Percentiles rank a stretch among this genome's conserved stretches.
Evolutionary conservation across 768 basidiomycete species (phyloP).

Genomic region (Clitopilus passeckerianus): DNA sequence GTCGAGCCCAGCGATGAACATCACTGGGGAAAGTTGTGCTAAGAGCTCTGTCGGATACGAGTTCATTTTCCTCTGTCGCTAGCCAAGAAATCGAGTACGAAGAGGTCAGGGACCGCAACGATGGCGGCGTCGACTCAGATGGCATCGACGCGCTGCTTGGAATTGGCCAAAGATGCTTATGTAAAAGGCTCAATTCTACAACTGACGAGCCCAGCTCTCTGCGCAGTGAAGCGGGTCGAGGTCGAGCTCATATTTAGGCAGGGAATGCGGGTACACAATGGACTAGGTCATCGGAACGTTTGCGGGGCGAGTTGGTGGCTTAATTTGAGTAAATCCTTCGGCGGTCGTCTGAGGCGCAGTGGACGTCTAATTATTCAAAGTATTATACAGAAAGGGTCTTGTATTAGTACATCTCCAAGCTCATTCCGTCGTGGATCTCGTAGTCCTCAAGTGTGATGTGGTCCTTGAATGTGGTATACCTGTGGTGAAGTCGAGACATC

Average conservation of each 20-base stretch:
- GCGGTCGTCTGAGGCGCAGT: background rate
- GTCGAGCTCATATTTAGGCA: too few relatives aligned
- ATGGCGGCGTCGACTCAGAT: background rate
- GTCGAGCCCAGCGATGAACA: slow-evolving; percentile 91
- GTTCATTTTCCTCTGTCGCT: slow-evolving; percentile 54
- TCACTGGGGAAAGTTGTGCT: slow-evolving; percentile 84
- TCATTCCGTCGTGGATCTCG: slow-evolving; percentile 92
- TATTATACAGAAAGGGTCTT: background rate
- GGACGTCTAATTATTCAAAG: too few relatives aligned
- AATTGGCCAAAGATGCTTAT: background rate
- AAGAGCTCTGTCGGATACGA: slow-evolving; percentile 89
- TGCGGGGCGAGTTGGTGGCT: too few relatives aligned
- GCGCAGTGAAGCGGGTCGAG: too few relatives aligned
- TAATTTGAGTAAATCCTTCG: too few relatives aligned
- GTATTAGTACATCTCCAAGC: slow-evolving; percentile 82
- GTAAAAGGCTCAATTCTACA: background rate
- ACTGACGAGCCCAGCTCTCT: background rate
- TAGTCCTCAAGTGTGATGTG: slow-evolving; percentile 92
- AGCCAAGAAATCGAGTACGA: background rate
- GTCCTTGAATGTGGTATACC: slow-evolving; percentile 96
- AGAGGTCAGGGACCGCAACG: background rate
- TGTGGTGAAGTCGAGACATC: too few relatives aligned
- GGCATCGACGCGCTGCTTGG: background rate
- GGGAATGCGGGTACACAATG: too few relatives aligned
- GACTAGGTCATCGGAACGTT: too few relatives aligned